These are phyloP conservation scores for Chytriomyces sp. DNA, from an alignment of 192 early-diverging fungal species.

Conservation along the genomic window DNA sequence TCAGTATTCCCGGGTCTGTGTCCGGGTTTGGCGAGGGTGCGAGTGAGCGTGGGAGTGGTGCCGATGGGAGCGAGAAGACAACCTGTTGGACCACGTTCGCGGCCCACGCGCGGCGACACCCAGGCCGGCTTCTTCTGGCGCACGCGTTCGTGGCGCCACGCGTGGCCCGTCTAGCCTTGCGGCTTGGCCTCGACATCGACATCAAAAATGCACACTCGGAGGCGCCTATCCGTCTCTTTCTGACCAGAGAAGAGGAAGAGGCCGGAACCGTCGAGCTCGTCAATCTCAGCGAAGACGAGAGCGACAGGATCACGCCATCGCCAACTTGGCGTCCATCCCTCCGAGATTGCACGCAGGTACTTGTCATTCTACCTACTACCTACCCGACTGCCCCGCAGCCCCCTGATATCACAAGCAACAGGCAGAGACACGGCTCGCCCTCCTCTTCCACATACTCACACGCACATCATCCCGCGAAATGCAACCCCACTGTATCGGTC, in stretches of 20 bases:
- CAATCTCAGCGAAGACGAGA: too few relatives aligned
- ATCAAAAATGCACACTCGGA: too few relatives aligned
- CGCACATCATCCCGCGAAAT: background rate
- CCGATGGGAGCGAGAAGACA: too few relatives aligned
- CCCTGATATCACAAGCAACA: too few relatives aligned
- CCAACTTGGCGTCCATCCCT: background rate
- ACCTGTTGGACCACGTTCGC: too few relatives aligned
- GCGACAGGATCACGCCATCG: background rate
- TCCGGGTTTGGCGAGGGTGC: background rate
- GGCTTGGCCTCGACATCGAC: too few relatives aligned
- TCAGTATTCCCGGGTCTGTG: background rate
- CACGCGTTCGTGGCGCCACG: background rate
- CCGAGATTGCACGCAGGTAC: background rate
- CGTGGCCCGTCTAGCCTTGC: background rate
- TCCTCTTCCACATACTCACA: conserved; percentile 2
- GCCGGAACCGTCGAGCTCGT: too few relatives aligned
- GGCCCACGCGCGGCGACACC: background rate
- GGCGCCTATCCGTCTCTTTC: too few relatives aligned
- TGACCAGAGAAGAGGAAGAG: too few relatives aligned
- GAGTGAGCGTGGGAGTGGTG: background rate
- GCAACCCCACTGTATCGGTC: background rate
- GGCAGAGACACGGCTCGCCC: background rate
- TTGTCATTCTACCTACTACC: background rate
- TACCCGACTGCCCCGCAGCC: too few relatives aligned
- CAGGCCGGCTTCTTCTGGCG: background rate